phyloP scores from a whole-genome alignment of 345 rosid genomes.

The Lumnitzera racemosa region DNA sequence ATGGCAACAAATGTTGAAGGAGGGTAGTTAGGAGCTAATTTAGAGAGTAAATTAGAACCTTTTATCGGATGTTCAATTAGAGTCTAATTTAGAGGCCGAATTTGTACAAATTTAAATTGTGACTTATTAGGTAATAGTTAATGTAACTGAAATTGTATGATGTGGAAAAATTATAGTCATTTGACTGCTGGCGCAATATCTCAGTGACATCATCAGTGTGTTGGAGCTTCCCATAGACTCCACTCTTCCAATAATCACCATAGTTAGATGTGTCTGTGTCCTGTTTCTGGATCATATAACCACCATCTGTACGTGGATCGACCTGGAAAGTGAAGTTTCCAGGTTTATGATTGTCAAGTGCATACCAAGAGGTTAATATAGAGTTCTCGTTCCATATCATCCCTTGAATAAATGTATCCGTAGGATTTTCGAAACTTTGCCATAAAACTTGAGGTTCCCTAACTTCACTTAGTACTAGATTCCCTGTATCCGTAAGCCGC shows the following conservation, averaged over 20 bases:
- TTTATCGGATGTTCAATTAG: too few species aligned
- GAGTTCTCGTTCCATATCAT: constrained; percentile 28
- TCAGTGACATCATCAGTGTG: constrained; percentile 5
- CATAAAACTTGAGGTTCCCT: constrained; percentile 7
- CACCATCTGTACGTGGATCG: constrained; percentile 17
- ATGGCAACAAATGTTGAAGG: too few species aligned
- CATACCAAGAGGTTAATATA: constrained; percentile 37
- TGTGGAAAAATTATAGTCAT: too few species aligned
- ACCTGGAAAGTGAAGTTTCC: constrained; percentile 43
- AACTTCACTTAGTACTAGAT: constrained; percentile 20
- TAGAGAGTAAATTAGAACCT: too few species aligned
- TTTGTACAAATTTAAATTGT: too few species aligned
- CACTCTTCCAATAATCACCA: constrained; percentile 49
- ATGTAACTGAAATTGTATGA: too few species aligned
- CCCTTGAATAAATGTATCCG: constrained; percentile 46
- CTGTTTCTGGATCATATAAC: constrained; percentile 28
- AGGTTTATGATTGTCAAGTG: constrained; percentile 31
- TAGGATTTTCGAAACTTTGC: constrained; percentile 42
- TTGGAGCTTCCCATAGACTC: constrained; percentile 20
- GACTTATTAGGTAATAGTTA: too few species aligned
- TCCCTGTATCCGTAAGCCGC: constrained; percentile 33
- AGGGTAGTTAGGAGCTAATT: too few species aligned
- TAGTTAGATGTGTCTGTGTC: neutral
- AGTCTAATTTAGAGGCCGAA: too few species aligned
- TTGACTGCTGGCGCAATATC: too few species aligned